A percentile compares a stretch with the other conserved stretches of the same genome.
phyloP scores from a whole-genome alignment of 371 early-diverging fungal species.

The Rhizopus stolonifer region DNA sequence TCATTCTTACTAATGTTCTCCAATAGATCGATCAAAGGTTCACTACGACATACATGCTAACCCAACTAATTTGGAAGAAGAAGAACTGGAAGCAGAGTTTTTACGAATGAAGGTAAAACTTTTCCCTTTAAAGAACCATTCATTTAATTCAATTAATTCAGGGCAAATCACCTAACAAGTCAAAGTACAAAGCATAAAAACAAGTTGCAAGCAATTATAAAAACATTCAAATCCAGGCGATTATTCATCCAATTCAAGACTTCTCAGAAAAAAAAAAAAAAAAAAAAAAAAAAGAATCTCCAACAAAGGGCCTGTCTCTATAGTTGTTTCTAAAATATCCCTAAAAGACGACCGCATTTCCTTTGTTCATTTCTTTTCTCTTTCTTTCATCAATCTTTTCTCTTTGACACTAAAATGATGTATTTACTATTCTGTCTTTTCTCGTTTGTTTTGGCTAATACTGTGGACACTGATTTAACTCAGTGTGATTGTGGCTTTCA shows the following conservation, averaged over 20 bases:
- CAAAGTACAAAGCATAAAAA: background rate
- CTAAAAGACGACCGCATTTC: background rate
- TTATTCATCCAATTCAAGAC: background rate
- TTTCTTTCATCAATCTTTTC: background rate
- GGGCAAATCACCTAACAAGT: background rate
- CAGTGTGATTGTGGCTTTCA: constrained; percentile 36
- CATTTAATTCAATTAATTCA: too few relatives aligned
- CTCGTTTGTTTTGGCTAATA: background rate
- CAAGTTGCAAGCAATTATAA: background rate
- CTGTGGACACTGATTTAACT: background rate
- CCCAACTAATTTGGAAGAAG: constrained; percentile 21
- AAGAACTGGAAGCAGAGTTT: constrained; percentile 27
- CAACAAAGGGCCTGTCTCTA: too few relatives aligned
- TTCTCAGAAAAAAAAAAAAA: too few relatives aligned
- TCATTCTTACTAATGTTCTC: background rate
- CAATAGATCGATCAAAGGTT: constrained; percentile 16
- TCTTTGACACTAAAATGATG: background rate
- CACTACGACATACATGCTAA: constrained; percentile 26
- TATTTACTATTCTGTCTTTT: background rate
- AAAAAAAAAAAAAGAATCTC: too few relatives aligned
- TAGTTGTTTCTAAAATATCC: background rate
- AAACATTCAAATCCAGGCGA: background rate
- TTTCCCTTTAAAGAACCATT: too few relatives aligned
- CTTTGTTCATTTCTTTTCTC: background rate
- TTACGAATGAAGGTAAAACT: constrained; percentile 28